Base-by-base conservation (phyloP, 2,329 filamentous ascomycete species). In the Thelonectria blattea region DNA sequence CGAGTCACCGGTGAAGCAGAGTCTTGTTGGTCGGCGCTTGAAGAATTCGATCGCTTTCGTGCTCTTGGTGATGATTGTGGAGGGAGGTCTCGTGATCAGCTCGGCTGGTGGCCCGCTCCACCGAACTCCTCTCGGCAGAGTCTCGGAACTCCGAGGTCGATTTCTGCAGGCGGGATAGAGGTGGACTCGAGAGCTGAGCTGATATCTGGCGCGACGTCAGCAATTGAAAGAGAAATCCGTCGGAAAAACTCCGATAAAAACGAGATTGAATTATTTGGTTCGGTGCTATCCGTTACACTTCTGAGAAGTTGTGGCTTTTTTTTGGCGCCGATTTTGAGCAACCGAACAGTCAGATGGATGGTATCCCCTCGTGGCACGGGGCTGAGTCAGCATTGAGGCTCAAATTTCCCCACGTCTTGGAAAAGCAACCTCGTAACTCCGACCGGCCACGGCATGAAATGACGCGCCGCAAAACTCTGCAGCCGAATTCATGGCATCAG, bases 401-500 rank as follows among this genome's bases (percentile, higher is more conserved):
- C 49, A 10, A 32, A n/a, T 46, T 37, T 34, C 24, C 17, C 48
- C 17, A 24, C 27, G 27, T 20, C 14, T 27, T 17, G 17, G 22
- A 5, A 7, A 20, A 17, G 17, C 22, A n/a, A 39, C 11, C 63
- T 75, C 73, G 73, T 70, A 75, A 65, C 64, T 75, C 73, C 73
- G 73, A 67, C 70, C 72, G 73, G 73, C 52, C 55, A 65, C 70
- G 62, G 63, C 50, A 49, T 53, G 45, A 20, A 50, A 41, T 57
- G 45, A 50, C 39, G 54, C 47, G 49, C 47, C 43, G 64, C 60
- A 66, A 72, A 73, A 65, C 61, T 71, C 65, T 71, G 68, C 65
- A 61, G 45, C 58, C 42, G 48, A 55, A 49, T 51, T 74, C 76
- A 77, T 77, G 75, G 74, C 75, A 76, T 76, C 66, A 72, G 75